Evolutionary conservation across 2,329 filamentous ascomycete species (phyloP).

Genomic region (Beauveria medogensis): DNA sequence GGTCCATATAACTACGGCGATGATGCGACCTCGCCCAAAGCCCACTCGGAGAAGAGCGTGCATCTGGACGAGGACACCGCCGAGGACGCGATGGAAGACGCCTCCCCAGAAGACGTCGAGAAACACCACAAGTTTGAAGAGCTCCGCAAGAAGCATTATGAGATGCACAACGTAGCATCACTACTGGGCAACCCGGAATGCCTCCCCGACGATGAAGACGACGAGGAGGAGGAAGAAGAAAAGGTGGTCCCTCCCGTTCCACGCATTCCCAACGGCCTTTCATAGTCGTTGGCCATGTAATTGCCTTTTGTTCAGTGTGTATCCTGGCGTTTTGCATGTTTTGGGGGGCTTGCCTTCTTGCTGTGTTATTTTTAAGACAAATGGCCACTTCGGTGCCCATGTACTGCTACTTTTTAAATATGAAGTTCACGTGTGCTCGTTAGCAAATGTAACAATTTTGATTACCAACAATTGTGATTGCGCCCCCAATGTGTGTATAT

Average conservation of each 20-base stretch:
- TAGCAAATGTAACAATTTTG: neutral
- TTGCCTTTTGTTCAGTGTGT: neutral
- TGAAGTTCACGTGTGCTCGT: neutral
- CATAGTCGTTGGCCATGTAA: conserved; percentile 16
- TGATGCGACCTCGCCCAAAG: conserved; percentile 24
- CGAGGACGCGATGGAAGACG: conserved; percentile 44
- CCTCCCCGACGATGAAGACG: conserved; percentile 54
- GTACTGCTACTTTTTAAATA: neutral
- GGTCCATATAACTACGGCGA: neutral
- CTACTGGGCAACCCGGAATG: conserved; percentile 71
- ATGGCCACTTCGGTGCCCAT: neutral
- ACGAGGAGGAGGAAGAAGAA: conserved; percentile 35
- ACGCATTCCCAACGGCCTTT: conserved; percentile 33
- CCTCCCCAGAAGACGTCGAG: conserved; percentile 67
- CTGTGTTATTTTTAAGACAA: neutral
- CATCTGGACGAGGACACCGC: conserved; percentile 63
- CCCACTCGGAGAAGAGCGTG: conserved; percentile 57
- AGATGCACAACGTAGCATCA: conserved; percentile 92
- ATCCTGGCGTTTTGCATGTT: conserved; percentile 3
- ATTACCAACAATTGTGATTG: conserved; percentile 7
- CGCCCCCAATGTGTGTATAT: neutral
- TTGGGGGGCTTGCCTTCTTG: neutral
- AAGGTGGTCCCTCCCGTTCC: conserved; percentile 34
- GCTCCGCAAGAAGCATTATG: conserved; percentile 92
- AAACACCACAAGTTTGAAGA: conserved; percentile 91